Conservation (phyloP, 768 basidiomycete species). For the Calocybe indica region DNA sequence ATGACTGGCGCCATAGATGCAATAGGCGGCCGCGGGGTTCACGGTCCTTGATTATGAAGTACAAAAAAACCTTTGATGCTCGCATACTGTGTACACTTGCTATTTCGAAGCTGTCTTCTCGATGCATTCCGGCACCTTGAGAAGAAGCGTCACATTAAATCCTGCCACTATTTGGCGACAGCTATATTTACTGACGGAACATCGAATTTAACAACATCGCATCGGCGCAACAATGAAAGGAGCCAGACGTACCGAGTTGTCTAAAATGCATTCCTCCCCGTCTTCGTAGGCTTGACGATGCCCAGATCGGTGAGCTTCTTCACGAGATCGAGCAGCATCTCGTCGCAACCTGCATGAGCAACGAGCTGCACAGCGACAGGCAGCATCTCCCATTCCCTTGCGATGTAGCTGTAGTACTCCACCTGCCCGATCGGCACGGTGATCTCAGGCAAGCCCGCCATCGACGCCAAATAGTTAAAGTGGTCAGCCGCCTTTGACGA, state of each 20-base stretch:
- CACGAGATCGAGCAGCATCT: conserved; percentile 25
- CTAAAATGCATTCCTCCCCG: conserved; percentile 17
- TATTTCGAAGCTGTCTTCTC: too few species aligned
- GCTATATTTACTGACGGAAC: too few species aligned
- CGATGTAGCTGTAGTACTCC: conserved; percentile 26
- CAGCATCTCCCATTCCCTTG: conserved; percentile 24
- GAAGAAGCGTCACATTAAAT: too few species aligned
- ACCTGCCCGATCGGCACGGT: conserved; percentile 32
- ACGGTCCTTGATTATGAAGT: too few species aligned
- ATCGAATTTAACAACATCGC: too few species aligned
- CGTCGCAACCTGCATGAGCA: conserved; percentile 28
- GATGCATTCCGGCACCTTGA: too few species aligned
- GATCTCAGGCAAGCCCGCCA: conserved; percentile 30
- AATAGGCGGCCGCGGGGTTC: too few species aligned
- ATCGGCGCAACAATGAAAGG: too few species aligned
- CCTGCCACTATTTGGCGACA: too few species aligned
- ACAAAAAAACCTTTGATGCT: too few species aligned
- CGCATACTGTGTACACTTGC: too few species aligned
- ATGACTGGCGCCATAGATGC: too few species aligned
- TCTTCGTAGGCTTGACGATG: conserved; percentile 16
- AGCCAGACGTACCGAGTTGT: not conserved
- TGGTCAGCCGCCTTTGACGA: conserved; percentile 16
- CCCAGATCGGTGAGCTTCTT: conserved; percentile 20
- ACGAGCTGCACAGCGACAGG: conserved; percentile 32
- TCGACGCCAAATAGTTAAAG: conserved; percentile 28